These are phyloP conservation scores for Jaminaea rosea DNA, from an alignment of 1,284 basidiomycete species.

Conservation along the genomic window DNA sequence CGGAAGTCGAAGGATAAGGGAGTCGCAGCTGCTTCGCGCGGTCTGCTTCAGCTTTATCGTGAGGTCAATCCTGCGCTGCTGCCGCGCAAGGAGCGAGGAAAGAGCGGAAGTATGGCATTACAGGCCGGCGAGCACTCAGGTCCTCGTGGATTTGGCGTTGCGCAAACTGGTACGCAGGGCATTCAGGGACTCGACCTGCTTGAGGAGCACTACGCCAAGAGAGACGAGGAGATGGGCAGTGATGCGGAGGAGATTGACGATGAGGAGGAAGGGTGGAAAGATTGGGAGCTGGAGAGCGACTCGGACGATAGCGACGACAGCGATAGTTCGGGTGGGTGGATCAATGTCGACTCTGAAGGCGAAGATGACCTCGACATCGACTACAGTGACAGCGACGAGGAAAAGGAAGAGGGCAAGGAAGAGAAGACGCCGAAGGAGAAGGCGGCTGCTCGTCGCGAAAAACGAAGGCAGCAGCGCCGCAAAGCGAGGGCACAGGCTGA, in stretches of 20 bases:
- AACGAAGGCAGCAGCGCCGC: neutral
- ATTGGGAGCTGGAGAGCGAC: slow-evolving; percentile 61
- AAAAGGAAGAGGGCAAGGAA: slow-evolving; percentile 49
- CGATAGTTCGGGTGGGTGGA: slow-evolving; percentile 59
- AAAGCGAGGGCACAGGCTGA: neutral
- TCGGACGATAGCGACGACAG: slow-evolving; percentile 59
- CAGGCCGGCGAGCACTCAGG: slow-evolving; percentile 24
- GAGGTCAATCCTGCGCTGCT: slow-evolving; percentile 92
- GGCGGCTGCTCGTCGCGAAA: neutral
- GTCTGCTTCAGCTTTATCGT: slow-evolving; percentile 81
- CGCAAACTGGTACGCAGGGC: slow-evolving; percentile 59
- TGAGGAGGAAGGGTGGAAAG: slow-evolving; percentile 75
- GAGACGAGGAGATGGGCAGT: slow-evolving; percentile 15
- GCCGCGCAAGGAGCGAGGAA: slow-evolving; percentile 67
- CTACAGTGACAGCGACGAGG: slow-evolving; percentile 80
- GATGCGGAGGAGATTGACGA: slow-evolving; percentile 43
- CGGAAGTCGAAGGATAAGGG: slow-evolving; percentile 89
- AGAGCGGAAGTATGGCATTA: slow-evolving; percentile 34
- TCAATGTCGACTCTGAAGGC: slow-evolving; percentile 68
- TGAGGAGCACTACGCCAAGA: slow-evolving; percentile 39
- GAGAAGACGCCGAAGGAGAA: slow-evolving; percentile 25
- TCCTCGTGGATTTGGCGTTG: slow-evolving; percentile 66
- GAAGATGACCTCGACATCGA: slow-evolving; percentile 54
- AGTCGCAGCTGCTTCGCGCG: slow-evolving; percentile 76
- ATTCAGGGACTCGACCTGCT: slow-evolving; percentile 64